Evolutionary conservation across 805 yeast species (phyloP), one percentile per base, ranked within the genome.

Genomic region (Kluyveromyces lactis): DNA sequence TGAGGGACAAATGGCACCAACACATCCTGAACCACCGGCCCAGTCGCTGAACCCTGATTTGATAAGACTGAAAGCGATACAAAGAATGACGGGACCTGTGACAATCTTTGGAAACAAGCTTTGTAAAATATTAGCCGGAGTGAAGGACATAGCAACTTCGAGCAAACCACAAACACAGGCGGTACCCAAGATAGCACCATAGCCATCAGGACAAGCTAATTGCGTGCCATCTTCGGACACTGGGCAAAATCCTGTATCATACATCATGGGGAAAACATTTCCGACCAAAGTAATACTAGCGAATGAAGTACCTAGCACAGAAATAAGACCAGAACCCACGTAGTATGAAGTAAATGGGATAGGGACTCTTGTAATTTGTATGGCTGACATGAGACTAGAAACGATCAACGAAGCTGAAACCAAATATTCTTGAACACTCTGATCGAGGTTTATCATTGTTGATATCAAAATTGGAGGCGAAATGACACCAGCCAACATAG

Each of bases 401-500:
- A 72, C 75, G 42, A 87, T 84, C 44, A 85, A 68, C 6, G 84
- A 71, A 7, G 79, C 81, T 7, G 94, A 82, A 40, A 77, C 86
- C 40, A 81, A 65, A 52, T 77, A 82, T 45, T 85, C 81, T 32
- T 72, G 67, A 12, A 66, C 42, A 1, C 61, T 68, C 9, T 66
- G 50, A 26, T 60, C 63, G 35, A 87, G 67, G 56, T 82, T 71
- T 7, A 90, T 90, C 19, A 73, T 59, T 10, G 69, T 50, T 0
- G 87, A 67, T 36, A 86, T 82, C 47, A 87, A 67, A 40, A 87
- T 64, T 2, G 95, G 90, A 7, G 96, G 95, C 6, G 92, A 68
- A 27, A 83, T 81, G 37, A 87, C 75, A 53, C 96, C 96, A 12
- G 95, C 96, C 64, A 87, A 65, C 95, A 89, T 87, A 18, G 96